Base-by-base conservation (phyloP, 2,329 filamentous ascomycete genomes). In the Aphanocladium album region DNA sequence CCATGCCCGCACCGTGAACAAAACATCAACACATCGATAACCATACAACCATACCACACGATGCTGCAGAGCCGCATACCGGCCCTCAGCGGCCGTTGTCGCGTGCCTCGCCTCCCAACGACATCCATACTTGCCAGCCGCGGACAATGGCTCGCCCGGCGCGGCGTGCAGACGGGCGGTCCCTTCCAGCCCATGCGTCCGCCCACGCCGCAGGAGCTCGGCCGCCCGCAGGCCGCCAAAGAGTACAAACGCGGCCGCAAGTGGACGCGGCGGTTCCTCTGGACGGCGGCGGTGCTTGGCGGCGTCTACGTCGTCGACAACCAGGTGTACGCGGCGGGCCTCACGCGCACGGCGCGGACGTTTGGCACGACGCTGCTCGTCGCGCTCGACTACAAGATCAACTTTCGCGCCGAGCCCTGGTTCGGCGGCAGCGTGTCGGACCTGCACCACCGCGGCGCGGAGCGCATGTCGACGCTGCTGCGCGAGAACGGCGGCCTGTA, bases 381-480 rank as follows among this genome's bases (percentile, higher is more conserved):
- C 17, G 93, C 93, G 1, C 70, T 93, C 25, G 95, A 99, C 77
- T 98, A 99, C 80, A 98, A 97, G 77, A 80, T 98, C 73, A 98
- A 99, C 76, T 99, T 99, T 74, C 85, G 91, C 6, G 83, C 90
- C 6, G 79, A 91, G 65, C 93, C 93, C 7, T 83, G 87, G 60
- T 83, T 88, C 54, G 91, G 88, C 25, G 85, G 87, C 55, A 88
- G 86, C 21, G 86, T 96, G 45, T 81, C 84, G 46, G 90, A 91
- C 62, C 77, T 98, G 55, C 95, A 99, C 75, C 79, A 83, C 41
- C 87, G 95, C 63, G 96, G 89, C 70, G 95, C 95, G 0, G 86
- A 92, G 76, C 83, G 90, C 27, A 78, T 98, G 41, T 96, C 91
- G 63, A 82, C 93, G 33, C 77, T 99, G 64, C 80, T 98, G 66